Evolutionary conservation across 495 filamentous ascomycete genomes (phyloP).

Genomic region (Thozetella sp.): DNA sequence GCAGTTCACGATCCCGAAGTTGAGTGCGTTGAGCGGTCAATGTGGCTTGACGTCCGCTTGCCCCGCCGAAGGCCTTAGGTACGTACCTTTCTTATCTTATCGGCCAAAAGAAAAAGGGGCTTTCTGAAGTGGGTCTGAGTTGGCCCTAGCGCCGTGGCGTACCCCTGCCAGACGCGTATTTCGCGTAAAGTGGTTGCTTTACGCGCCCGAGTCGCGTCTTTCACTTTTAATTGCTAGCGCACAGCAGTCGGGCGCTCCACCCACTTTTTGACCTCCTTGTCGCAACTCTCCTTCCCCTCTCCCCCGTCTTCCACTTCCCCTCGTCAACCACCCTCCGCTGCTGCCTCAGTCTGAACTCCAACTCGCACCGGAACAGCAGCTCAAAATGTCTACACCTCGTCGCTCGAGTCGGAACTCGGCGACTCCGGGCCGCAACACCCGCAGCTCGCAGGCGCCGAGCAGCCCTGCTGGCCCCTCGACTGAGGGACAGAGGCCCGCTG

Average conservation of each 20-base stretch:
- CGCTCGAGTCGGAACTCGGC: slow-evolving; percentile 56
- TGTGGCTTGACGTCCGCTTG: background rate
- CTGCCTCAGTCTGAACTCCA: background rate
- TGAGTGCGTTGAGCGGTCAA: background rate
- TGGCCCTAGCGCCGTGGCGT: too few species aligned
- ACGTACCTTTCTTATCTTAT: background rate
- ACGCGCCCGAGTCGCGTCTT: slow-evolving; percentile 12
- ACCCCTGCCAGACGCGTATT: background rate
- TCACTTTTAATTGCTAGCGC: slow-evolving; percentile 21
- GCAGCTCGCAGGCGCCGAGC: slow-evolving; percentile 53
- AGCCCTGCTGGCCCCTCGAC: slow-evolving; percentile 50
- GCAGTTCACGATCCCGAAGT: background rate
- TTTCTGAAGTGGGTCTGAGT: background rate
- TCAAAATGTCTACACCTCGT: slow-evolving; percentile 63
- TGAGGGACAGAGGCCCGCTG: slow-evolving; percentile 42
- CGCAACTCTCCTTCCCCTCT: slow-evolving; percentile 7
- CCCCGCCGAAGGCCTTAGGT: background rate
- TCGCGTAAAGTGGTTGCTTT: slow-evolving; percentile 3
- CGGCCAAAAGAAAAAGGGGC: background rate
- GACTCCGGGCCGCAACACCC: slow-evolving; percentile 54
- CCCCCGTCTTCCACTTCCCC: background rate
- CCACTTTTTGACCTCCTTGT: slow-evolving; percentile 4
- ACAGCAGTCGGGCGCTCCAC: slow-evolving; percentile 7
- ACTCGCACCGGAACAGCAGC: slow-evolving; percentile 8
- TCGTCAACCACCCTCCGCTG: background rate